phyloP scores from a whole-genome alignment of 176 grass and related monocot species.

The Pontederia paniculata region DNA sequence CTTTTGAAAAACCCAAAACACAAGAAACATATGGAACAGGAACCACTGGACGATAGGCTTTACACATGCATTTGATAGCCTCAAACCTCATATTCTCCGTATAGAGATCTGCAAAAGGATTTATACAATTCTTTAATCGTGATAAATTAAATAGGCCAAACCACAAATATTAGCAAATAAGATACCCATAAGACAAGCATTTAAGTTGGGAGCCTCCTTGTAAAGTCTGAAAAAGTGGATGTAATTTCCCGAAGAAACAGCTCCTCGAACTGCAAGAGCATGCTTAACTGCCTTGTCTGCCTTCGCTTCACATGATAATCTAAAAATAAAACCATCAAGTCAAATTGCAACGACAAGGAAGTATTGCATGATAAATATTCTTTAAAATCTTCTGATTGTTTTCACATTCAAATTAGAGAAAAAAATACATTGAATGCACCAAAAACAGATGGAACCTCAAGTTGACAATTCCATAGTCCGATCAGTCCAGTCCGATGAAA shows the following conservation, averaged over 20 bases:
- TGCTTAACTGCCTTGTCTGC: slow-evolving; percentile 73
- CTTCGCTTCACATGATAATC: slow-evolving; percentile 72
- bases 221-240: slow-evolving; percentile 86
- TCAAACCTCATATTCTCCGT: slow-evolving; percentile 77
- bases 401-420: background rate
- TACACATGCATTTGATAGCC: slow-evolving; percentile 83
- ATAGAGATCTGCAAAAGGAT: slow-evolving; percentile 58
- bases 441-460: background rate
- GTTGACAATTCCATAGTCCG: too few relatives aligned
- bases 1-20: slow-evolving; percentile 63
- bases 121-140: slow-evolving; percentile 14
- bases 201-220: slow-evolving; percentile 72
- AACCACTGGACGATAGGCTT: slow-evolving; percentile 57
- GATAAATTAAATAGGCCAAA: slow-evolving; percentile 2
- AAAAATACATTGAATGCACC: background rate
- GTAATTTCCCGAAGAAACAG: slow-evolving; percentile 89
- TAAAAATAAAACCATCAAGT: slow-evolving; percentile 32
- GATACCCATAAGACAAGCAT: slow-evolving; percentile 88
- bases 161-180: slow-evolving; percentile 8
- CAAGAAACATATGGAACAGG: slow-evolving; percentile 54
- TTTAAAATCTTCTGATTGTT: background rate
- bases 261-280: slow-evolving; percentile 68
- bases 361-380: background rate
- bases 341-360: background rate
- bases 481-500: too few relatives aligned